These are phyloP conservation scores for Aristolochia californica DNA, from an alignment of 164 flowering plant genomes.

Conservation along the genomic window DNA sequence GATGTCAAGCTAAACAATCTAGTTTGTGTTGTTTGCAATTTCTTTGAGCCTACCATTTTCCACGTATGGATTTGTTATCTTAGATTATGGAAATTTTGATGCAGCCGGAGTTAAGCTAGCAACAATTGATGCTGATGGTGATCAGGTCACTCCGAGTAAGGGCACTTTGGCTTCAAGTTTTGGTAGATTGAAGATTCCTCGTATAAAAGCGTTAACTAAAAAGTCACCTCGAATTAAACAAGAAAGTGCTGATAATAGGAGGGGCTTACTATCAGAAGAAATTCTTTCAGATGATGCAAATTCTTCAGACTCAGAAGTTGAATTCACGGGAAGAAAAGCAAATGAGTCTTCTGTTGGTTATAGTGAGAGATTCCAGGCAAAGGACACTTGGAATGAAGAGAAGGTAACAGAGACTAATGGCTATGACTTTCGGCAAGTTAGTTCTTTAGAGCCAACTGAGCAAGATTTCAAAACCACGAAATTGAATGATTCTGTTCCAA, in stretches of 20 bases:
- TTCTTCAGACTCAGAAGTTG: constrained; percentile 14
- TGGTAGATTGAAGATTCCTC: constrained; percentile 57
- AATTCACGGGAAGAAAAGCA: constrained; percentile 10
- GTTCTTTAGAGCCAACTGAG: constrained; percentile 7
- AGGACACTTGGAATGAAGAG: constrained; percentile 7
- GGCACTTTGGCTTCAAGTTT: constrained; percentile 25
- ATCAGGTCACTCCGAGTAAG: constrained; percentile 1
- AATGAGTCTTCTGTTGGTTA: constrained; percentile 5
- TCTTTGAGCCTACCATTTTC: not conserved
- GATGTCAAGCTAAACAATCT: no score
- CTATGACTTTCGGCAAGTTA: constrained; percentile 2
- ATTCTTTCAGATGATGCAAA: constrained; percentile 4
- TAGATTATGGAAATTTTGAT: constrained; percentile 6
- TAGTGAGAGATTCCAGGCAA: constrained; percentile 7
- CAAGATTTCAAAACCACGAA: constrained; percentile 5
- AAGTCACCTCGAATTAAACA: constrained; percentile 27
- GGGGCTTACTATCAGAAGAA: constrained; percentile 11
- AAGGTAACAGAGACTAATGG: constrained; percentile 3
- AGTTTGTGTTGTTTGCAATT: no score
- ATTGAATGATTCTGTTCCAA: constrained; percentile 15
- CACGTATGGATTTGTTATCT: not conserved
- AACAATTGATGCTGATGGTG: constrained; percentile 1
- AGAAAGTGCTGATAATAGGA: constrained; percentile 12
- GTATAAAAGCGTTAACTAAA: constrained; percentile 36
- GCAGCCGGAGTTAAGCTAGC: constrained; percentile 8